Percentiles rank a stretch among this genome's conserved stretches.
Evolutionary conservation across 2,329 filamentous ascomycete species (phyloP).

Genomic region (Fusarium illudens): DNA sequence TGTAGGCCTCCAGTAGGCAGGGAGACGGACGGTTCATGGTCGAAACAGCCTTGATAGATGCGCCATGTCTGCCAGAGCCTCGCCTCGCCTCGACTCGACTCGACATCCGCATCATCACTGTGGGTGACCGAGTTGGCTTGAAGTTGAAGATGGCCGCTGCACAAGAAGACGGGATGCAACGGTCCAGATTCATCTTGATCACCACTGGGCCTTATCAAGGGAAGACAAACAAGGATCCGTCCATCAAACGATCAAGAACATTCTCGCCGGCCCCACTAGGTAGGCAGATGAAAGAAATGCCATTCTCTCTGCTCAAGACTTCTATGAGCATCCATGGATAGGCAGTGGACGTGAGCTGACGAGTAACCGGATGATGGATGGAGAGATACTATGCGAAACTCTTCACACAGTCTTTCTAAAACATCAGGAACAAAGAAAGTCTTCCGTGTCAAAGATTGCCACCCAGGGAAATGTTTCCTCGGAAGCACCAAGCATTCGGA

Average conservation of each 20-base stretch:
- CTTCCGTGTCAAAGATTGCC: not conserved
- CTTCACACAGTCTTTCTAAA: not conserved
- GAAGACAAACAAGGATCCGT: not conserved
- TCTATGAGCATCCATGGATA: not conserved
- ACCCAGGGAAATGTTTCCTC: not conserved
- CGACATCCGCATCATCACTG: not conserved
- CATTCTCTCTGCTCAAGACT: slow-evolving; percentile 16
- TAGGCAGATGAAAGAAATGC: not conserved
- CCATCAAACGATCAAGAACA: not conserved
- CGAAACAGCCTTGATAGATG: not conserved
- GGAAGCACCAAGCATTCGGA: slow-evolving; percentile 4
- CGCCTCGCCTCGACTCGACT: too few species aligned
- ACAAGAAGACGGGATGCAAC: not conserved
- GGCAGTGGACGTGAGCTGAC: not conserved
- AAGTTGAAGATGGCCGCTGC: slow-evolving; percentile 9
- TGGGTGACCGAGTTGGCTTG: not conserved
- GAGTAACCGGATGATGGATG: not conserved
- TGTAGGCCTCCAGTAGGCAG: slow-evolving; percentile 16
- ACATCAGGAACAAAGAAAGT: not conserved
- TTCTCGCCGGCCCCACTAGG: not conserved
- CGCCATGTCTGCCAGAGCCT: not conserved
- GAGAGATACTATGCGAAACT: not conserved
- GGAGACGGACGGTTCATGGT: slow-evolving; percentile 4
- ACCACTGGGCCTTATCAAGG: not conserved
- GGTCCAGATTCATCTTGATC: not conserved